These are phyloP conservation scores for Sonneratia caseolaris DNA, from an alignment of 345 rosid genomes.

Conservation along the genomic window DNA sequence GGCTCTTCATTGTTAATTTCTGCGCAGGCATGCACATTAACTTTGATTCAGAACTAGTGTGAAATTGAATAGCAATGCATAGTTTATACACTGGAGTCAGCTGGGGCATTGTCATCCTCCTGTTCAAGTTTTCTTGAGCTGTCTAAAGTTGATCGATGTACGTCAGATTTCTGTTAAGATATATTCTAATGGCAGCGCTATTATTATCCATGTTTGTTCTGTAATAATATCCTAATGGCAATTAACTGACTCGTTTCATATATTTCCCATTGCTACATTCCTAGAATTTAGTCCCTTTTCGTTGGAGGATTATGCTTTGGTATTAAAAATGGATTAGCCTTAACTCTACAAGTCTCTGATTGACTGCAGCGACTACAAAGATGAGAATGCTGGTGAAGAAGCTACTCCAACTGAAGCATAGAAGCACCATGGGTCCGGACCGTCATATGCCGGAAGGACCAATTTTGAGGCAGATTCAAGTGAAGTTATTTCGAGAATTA, in stretches of 20 bases:
- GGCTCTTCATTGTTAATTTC: neutral
- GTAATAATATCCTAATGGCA: neutral
- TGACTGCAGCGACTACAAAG: neutral
- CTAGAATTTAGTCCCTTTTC: neutral
- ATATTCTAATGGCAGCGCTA: too few relatives aligned
- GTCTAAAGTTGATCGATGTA: neutral
- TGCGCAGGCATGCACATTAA: neutral
- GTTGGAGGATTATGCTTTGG: neutral
- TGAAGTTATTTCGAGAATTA: neutral
- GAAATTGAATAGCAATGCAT: neutral
- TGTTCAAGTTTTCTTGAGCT: neutral
- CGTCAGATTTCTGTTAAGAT: too few relatives aligned
- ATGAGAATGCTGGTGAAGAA: neutral
- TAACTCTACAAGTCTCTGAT: neutral
- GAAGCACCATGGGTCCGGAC: neutral
- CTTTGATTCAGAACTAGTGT: neutral
- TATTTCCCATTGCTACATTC: neutral
- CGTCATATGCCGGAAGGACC: neutral
- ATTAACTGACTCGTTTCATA: neutral
- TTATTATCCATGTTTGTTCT: neutral
- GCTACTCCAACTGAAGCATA: constrained; percentile 1
- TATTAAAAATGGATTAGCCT: neutral
- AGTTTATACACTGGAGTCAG: neutral
- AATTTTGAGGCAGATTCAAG: neutral
- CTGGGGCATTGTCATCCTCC: neutral